Percentiles rank a stretch among this genome's conserved stretches.
phyloP scores from a whole-genome alignment of 306 rosid species.

The Citrullus amarus region DNA sequence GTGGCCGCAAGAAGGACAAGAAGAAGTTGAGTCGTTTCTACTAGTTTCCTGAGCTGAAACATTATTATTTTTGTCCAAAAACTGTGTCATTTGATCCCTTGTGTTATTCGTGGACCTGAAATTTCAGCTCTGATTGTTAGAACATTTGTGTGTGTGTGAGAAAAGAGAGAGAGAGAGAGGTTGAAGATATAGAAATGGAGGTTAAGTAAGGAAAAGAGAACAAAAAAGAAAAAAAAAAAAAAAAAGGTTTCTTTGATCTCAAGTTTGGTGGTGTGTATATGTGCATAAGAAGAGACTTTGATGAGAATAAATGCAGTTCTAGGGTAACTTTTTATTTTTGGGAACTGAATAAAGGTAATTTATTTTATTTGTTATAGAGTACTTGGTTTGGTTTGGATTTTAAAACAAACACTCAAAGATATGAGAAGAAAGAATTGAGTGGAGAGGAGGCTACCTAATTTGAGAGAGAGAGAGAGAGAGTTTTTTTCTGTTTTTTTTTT shows the following conservation, averaged over 20 bases:
- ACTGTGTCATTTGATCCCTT: background rate
- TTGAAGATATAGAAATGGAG: background rate
- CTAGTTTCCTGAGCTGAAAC: background rate
- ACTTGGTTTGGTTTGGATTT: background rate
- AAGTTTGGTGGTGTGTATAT: background rate
- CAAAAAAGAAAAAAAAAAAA: background rate
- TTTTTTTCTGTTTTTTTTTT: background rate
- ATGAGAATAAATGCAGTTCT: constrained; percentile 1
- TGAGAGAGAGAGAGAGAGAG: background rate
- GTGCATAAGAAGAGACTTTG: background rate
- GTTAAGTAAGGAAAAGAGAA: background rate
- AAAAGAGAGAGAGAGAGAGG: background rate
- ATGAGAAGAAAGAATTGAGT: constrained; percentile 2
- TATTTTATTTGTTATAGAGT: background rate
- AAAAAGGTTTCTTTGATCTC: constrained; percentile 6
- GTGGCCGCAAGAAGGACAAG: constrained; percentile 10
- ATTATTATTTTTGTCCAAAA: background rate
- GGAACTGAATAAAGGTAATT: background rate
- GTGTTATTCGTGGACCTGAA: background rate
- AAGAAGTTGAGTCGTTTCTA: background rate
- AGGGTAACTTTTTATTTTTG: background rate
- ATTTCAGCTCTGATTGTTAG: background rate
- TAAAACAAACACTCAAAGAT: constrained; percentile 6
- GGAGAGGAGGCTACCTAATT: constrained; percentile 10
- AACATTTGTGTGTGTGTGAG: background rate